Evolutionary conservation across 306 rosid species (phyloP).

Genomic region (Malus sieversii): DNA sequence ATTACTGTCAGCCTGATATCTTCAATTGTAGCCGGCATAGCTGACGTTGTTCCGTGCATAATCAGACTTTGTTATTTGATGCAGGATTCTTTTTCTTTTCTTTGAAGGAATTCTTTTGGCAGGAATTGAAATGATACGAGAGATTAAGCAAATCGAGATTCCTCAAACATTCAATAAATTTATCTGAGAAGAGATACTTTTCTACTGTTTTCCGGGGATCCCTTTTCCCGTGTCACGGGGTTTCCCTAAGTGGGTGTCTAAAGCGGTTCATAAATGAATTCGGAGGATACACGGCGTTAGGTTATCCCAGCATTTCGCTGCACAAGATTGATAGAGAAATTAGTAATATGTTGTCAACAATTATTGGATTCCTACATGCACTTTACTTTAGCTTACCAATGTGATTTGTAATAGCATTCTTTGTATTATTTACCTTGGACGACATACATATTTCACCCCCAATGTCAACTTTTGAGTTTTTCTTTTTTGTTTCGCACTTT

Average conservation of each 20-base stretch:
- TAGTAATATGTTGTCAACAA: slow-evolving; percentile 1
- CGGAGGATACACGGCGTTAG: slow-evolving; percentile 28
- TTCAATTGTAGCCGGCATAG: neutral
- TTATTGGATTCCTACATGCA: neutral
- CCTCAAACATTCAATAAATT: slow-evolving; percentile 27
- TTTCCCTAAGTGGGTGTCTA: slow-evolving; percentile 25
- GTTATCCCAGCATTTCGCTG: slow-evolving; percentile 25
- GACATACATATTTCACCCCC: neutral
- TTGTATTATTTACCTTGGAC: neutral
- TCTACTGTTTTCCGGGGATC: slow-evolving; percentile 23
- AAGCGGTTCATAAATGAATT: slow-evolving; percentile 28
- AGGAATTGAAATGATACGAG: slow-evolving; percentile 23
- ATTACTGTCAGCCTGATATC: neutral
- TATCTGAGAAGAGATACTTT: slow-evolving; percentile 15
- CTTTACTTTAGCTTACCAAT: neutral
- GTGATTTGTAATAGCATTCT: neutral
- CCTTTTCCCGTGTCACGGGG: slow-evolving; percentile 22
- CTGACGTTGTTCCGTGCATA: neutral
- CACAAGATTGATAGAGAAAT: slow-evolving; percentile 40
- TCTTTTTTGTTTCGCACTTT: neutral
- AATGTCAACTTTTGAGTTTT: neutral
- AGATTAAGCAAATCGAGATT: slow-evolving; percentile 21
- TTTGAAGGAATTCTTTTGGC: slow-evolving; percentile 31
- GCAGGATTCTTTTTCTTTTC: slow-evolving; percentile 26
- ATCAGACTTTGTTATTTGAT: slow-evolving; percentile 8